Percentiles rank a stretch among this genome's conserved stretches.
Conservation (phyloP, 768 basidiomycete species). For the Mycena metata region DNA sequence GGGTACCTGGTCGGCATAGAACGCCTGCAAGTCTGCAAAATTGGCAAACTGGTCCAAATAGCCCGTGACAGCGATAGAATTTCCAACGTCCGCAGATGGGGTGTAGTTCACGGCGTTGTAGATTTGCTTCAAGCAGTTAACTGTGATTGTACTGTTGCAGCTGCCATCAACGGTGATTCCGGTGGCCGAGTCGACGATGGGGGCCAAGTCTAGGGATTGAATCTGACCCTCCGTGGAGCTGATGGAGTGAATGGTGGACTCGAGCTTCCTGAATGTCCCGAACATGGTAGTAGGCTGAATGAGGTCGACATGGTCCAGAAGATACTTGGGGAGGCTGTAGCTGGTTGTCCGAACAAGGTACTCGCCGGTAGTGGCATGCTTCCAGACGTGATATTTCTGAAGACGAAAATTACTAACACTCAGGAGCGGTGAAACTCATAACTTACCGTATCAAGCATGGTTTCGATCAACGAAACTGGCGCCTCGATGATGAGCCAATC, state of each 20-base stretch:
- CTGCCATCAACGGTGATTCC: slow-evolving; percentile 49
- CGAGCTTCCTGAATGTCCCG: slow-evolving; percentile 52
- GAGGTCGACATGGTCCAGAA: slow-evolving; percentile 68
- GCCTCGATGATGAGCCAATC: slow-evolving; percentile 70
- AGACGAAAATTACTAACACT: slow-evolving; percentile 27
- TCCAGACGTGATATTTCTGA: slow-evolving; percentile 68
- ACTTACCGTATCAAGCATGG: slow-evolving; percentile 64
- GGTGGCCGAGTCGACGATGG: too few species aligned
- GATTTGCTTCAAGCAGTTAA: slow-evolving; percentile 57
- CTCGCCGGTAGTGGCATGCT: slow-evolving; percentile 61
- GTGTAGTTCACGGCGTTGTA: slow-evolving; percentile 53
- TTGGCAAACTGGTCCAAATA: slow-evolving; percentile 61
- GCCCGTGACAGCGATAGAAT: slow-evolving; percentile 58
- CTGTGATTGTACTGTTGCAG: slow-evolving; percentile 57
- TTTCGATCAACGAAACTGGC: slow-evolving; percentile 70
- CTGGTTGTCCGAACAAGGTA: slow-evolving; percentile 68
- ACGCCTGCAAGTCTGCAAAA: slow-evolving; percentile 58
- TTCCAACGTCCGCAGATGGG: slow-evolving; percentile 47
- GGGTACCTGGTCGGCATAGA: slow-evolving; percentile 51
- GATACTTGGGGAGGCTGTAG: slow-evolving; percentile 68
- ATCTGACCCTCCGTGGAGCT: background rate
- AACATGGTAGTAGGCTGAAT: slow-evolving; percentile 78
- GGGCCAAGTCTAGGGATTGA: slow-evolving; percentile 7
- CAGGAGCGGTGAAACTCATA: too few species aligned
- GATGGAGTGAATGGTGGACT: slow-evolving; percentile 34